Conservation (phyloP, 1,284 basidiomycete species). For the Ceratorhiza oryzae-sativae region DNA sequence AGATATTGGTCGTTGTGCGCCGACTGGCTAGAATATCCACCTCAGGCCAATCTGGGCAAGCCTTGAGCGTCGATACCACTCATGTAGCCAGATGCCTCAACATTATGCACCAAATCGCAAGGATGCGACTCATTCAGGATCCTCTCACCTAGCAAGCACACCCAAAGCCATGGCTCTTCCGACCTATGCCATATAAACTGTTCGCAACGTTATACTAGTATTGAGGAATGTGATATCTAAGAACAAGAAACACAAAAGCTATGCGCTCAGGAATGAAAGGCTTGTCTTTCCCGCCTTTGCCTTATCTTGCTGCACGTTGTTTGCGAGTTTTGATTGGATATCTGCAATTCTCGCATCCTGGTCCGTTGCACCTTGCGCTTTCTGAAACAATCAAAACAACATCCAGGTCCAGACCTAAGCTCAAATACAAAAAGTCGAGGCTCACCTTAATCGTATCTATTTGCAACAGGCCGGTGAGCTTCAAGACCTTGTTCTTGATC, state of each 20-base stretch:
- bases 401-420: no score
- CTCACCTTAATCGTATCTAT: neutral
- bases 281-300: neutral
- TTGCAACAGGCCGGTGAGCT: neutral
- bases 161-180: no score
- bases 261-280: neutral
- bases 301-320: neutral
- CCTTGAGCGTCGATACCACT: no score
- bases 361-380: neutral
- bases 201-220: neutral
- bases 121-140: no score
- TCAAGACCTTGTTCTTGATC: conserved; percentile 12
- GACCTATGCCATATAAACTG: no score
- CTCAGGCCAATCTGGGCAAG: no score
- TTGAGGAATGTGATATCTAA: neutral
- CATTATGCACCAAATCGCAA: no score
- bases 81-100: no score
- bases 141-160: no score
- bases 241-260: neutral
- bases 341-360: neutral
- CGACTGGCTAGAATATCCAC: no score
- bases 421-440: neutral
- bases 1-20: neutral
- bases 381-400: neutral
- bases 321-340: conserved; percentile 4